These are phyloP conservation scores for Rhinocladiella similis DNA, from an alignment of 2,329 filamentous ascomycete species.

Conservation along the genomic window DNA sequence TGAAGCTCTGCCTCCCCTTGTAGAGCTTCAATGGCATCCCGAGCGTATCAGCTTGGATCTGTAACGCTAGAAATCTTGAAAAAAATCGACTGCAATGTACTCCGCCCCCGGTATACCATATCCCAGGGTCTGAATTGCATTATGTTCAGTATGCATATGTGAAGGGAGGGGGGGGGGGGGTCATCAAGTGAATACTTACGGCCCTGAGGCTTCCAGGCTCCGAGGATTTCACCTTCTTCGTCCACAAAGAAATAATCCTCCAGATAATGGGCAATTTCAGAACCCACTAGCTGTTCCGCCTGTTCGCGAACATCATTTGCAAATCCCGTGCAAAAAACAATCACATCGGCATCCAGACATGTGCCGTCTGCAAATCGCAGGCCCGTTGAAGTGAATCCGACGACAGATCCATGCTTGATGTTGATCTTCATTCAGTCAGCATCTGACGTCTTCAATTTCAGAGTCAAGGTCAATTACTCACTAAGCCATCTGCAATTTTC, in stretches of 20 bases:
- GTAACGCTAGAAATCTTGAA: too few relatives aligned
- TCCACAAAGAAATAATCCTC: slow-evolving; percentile 48
- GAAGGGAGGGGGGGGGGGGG: too few relatives aligned
- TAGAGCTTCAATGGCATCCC: too few relatives aligned
- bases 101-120: slow-evolving; percentile 46
- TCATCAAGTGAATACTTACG: too few relatives aligned
- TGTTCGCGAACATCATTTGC: slow-evolving; percentile 42
- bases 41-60: too few relatives aligned
- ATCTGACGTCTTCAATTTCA: too few relatives aligned
- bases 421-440: too few relatives aligned
- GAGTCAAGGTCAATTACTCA: too few relatives aligned
- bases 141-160: too few relatives aligned
- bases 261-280: slow-evolving; percentile 40
- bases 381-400: slow-evolving; percentile 38
- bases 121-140: slow-evolving; percentile 42
- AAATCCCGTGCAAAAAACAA: slow-evolving; percentile 51
- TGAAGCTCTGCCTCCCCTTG: too few relatives aligned
- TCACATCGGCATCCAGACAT: slow-evolving; percentile 44
- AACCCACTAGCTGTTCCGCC: slow-evolving; percentile 41
- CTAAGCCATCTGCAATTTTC: slow-evolving; percentile 41
- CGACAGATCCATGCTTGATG: slow-evolving; percentile 40
- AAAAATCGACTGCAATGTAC: too few relatives aligned
- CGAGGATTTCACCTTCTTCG: slow-evolving; percentile 48
- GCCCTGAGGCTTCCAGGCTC: slow-evolving; percentile 39
- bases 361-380: slow-evolving; percentile 45